Percentiles rank a stretch among this genome's conserved stretches.
These are phyloP conservation scores for Ustilago trichophora DNA, from an alignment of 1,284 basidiomycete genomes.

Conservation along the genomic window DNA sequence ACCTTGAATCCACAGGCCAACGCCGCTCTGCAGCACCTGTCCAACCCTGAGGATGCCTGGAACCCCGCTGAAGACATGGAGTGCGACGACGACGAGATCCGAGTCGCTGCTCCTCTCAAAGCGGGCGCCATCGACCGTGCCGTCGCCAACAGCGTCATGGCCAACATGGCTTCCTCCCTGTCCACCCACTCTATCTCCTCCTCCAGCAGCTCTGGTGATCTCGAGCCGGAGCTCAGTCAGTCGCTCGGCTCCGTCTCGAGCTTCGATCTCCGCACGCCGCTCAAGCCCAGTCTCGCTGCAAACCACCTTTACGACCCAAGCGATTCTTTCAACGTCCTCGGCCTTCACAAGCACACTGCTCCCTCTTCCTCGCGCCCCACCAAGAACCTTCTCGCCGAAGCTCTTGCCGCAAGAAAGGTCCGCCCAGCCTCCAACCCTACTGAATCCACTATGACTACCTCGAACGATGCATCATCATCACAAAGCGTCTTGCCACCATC, in stretches of 20 bases:
- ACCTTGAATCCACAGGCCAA: conserved; percentile 9
- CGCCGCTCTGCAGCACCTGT: conserved; percentile 21
- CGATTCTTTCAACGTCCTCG: conserved; percentile 31
- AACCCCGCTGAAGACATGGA: conserved; percentile 45
- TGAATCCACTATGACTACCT: not conserved
- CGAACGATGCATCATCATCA: not conserved
- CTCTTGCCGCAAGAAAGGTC: conserved; percentile 28
- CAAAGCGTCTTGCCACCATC: not conserved
- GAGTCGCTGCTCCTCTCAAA: conserved; percentile 10
- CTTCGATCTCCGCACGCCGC: conserved; percentile 53
- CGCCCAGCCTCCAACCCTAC: conserved; percentile 11
- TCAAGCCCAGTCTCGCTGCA: conserved; percentile 39
- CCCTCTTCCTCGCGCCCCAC: conserved; percentile 11
- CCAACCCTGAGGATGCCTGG: conserved; percentile 20
- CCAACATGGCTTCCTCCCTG: conserved; percentile 37
- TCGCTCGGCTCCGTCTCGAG: conserved; percentile 52
- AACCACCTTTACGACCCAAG: conserved; percentile 34
- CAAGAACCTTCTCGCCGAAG: conserved; percentile 37
- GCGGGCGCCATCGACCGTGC: not conserved
- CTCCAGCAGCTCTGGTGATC: conserved; percentile 33
- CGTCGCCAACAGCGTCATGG: conserved; percentile 14
- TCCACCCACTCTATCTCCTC: conserved; percentile 46
- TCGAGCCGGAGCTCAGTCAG: conserved; percentile 53
- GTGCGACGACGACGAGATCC: conserved; percentile 34
- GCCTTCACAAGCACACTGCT: conserved; percentile 22